phyloP scores from a whole-genome alignment of 2,329 filamentous ascomycete species.

The Tolypocladium tropicale region DNA sequence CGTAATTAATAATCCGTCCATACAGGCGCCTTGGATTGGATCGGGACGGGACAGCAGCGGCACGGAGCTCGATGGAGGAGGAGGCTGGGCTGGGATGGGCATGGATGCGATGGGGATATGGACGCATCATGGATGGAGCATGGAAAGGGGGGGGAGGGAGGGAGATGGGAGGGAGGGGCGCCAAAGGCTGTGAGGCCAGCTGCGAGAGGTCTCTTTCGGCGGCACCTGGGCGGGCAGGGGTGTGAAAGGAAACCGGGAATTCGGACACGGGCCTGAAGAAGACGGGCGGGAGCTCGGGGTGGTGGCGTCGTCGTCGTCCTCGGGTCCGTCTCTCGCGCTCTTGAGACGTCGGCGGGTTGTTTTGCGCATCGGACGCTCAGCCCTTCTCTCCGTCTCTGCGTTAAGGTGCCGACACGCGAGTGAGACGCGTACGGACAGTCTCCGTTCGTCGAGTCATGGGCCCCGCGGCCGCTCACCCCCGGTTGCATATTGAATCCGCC shows the following conservation, averaged over 20 bases:
- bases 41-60: not conserved
- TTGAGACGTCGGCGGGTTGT: not conserved
- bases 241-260: constrained; percentile 4
- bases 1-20: not conserved
- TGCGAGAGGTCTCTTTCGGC: not conserved
- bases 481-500: not conserved
- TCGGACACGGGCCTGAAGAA: not conserved
- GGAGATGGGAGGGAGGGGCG: no score
- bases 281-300: not conserved
- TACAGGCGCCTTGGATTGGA: not conserved
- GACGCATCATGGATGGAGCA: not conserved
- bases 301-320: not conserved
- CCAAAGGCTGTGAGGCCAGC: no score
- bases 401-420: not conserved
- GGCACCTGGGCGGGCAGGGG: not conserved
- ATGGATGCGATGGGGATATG: no score
- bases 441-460: not conserved
- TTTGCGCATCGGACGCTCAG: not conserved
- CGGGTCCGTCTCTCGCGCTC: not conserved
- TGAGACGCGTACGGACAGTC: no score
- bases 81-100: not conserved
- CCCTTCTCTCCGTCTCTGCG: not conserved
- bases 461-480: not conserved
- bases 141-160: not conserved
- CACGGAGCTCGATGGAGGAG: not conserved